phyloP scores from a whole-genome alignment of 768 basidiomycete genomes.

The Serendipita sp. region DNA sequence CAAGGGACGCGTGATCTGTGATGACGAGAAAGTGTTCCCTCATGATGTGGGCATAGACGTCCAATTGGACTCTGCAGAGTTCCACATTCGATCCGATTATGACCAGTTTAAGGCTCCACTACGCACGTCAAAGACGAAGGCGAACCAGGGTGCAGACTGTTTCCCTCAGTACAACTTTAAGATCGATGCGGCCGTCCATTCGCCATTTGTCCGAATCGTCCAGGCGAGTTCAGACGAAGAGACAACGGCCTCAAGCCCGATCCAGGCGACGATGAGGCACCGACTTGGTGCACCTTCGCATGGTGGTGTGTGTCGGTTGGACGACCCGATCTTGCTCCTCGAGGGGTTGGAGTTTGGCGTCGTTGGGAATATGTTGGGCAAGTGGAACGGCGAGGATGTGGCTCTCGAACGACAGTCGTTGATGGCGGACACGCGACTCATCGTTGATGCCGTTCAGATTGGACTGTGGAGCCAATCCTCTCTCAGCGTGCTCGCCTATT shows the following conservation, averaged over 20 bases:
- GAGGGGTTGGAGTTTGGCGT: slow-evolving; percentile 38
- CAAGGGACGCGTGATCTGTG: slow-evolving; percentile 33
- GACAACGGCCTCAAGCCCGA: slow-evolving; percentile 20
- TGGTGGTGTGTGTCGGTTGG: background rate
- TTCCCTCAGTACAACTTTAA: slow-evolving; percentile 30
- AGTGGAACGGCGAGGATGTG: slow-evolving; percentile 32
- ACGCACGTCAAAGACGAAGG: background rate
- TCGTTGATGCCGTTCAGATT: slow-evolving; percentile 41
- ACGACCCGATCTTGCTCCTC: slow-evolving; percentile 32
- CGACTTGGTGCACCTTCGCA: background rate
- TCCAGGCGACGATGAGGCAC: slow-evolving; percentile 11
- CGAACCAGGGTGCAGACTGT: slow-evolving; percentile 22
- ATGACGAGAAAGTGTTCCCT: slow-evolving; percentile 22
- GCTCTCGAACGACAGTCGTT: slow-evolving; percentile 28
- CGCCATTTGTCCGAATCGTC: slow-evolving; percentile 38
- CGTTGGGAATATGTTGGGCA: slow-evolving; percentile 31
- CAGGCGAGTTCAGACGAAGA: slow-evolving; percentile 17
- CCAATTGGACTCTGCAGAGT: slow-evolving; percentile 35
- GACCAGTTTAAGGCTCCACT: slow-evolving; percentile 14
- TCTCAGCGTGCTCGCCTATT: slow-evolving; percentile 33
- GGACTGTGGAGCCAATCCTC: slow-evolving; percentile 54
- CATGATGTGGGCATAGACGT: slow-evolving; percentile 39
- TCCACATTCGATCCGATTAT: slow-evolving; percentile 30
- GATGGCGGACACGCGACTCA: slow-evolving; percentile 30
- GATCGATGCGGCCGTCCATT: slow-evolving; percentile 29